phyloP scores from a whole-genome alignment of 768 basidiomycete species.

The Leccinum longicurvipes region DNA sequence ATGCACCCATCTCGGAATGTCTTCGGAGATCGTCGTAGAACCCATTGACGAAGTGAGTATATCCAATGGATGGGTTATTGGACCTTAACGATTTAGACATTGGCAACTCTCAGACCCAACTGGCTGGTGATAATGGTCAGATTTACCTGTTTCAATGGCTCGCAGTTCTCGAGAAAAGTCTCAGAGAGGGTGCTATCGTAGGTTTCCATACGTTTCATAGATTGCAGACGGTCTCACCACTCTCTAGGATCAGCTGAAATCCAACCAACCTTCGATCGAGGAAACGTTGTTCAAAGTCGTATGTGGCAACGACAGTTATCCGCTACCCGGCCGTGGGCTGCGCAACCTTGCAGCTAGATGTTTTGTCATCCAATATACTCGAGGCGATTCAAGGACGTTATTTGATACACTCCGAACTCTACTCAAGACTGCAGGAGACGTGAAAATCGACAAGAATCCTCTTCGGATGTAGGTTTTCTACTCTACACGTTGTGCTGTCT shows the following conservation, averaged over 20 bases:
- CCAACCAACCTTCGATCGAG: slow-evolving; percentile 60
- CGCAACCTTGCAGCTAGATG: slow-evolving; percentile 79
- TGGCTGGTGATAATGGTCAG: slow-evolving; percentile 73
- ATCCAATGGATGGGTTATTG: background rate
- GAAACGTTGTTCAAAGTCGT: slow-evolving; percentile 64
- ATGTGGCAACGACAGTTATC: slow-evolving; percentile 59
- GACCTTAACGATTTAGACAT: slow-evolving; percentile 9
- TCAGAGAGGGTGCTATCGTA: slow-evolving; percentile 52
- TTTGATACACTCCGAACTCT: slow-evolving; percentile 85
- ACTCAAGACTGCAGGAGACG: slow-evolving; percentile 70
- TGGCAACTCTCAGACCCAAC: slow-evolving; percentile 48
- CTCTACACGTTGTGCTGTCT: background rate
- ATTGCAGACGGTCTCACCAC: slow-evolving; percentile 1
- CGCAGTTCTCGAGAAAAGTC: slow-evolving; percentile 55
- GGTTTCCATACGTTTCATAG: slow-evolving; percentile 23
- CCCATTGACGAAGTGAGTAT: slow-evolving; percentile 32
- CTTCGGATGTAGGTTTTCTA: slow-evolving; percentile 57
- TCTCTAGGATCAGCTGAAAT: slow-evolving; percentile 62
- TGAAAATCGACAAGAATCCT: slow-evolving; percentile 65
- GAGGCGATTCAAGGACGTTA: slow-evolving; percentile 78
- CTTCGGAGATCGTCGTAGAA: slow-evolving; percentile 24
- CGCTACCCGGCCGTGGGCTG: slow-evolving; percentile 84
- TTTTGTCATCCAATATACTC: slow-evolving; percentile 66
- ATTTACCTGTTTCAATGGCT: slow-evolving; percentile 87
- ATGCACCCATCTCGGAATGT: slow-evolving; percentile 20